Base-by-base conservation (phyloP, 495 filamentous ascomycete species). In the Cudoniella acicularis region DNA sequence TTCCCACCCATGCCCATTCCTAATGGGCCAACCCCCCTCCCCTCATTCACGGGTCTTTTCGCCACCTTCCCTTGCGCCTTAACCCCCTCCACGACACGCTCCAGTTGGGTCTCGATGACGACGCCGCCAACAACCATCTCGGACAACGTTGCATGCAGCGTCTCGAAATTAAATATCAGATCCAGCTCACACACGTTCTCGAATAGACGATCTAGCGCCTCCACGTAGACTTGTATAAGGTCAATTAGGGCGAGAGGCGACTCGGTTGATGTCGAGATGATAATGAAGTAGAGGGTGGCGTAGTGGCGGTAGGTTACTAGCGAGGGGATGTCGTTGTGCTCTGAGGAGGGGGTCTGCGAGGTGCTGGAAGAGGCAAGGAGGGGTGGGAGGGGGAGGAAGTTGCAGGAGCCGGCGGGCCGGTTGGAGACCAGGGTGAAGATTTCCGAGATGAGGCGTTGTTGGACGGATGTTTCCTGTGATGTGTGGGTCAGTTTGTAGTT, bases 181-280 rank as follows among this genome's bases (percentile, higher is more conserved):
- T 98, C 94, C 49, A 98, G 76, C 73, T 98, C 94, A 78, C 94
- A 98, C 22, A 98, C 94, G 66, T 98, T 96, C 77, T 97, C 93
- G 69, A 98, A 98, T 54, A 98, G 79, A 56, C 90, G 83, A 71
- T 98, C 94, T 20, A 98, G 81, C 18, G 95, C 84, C 73, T 98
- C 93, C 53, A 98, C 94, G 63, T 96, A 98, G 23, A 98, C 94
- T 72, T 98, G 94, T 65, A 98, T 97, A 50, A 98, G 77, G 73
- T 98, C 94, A 27, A 98, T 90, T 1, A 98, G 81, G 0, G 93
- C 94, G 0, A 98, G 87, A 1, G 95, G 95, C 0, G 91, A 96
- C 71, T 98, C 94, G 54, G 92, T 96, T 0, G 91, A 90, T n/a
- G 95, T 98, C 27, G 86, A 91, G 67, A 98, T 98, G 67, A 98